These are phyloP conservation scores for Pleurostoma richardsiae DNA, from an alignment of 2,329 filamentous ascomycete species.

Conservation along the genomic window DNA sequence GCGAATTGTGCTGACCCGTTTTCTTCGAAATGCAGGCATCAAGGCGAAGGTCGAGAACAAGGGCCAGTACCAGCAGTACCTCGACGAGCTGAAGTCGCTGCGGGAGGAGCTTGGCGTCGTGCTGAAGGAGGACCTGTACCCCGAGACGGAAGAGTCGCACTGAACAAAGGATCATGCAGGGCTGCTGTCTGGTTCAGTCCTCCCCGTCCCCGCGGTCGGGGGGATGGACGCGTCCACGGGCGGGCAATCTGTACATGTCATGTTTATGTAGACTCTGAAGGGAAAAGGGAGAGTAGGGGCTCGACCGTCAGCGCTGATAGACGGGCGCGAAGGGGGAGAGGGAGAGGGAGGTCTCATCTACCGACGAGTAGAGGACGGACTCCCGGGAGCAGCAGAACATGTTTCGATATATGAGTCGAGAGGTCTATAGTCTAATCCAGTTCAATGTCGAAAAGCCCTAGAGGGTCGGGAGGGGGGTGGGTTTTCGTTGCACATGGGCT, in stretches of 20 bases:
- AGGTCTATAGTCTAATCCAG: too few relatives aligned
- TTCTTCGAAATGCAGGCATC: slow-evolving; percentile 62
- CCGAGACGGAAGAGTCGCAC: slow-evolving; percentile 47
- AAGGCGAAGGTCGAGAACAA: slow-evolving; percentile 99
- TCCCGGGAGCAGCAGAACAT: too few relatives aligned
- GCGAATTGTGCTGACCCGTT: neutral
- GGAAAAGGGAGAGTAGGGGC: too few relatives aligned
- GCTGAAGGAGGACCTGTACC: slow-evolving; percentile 91
- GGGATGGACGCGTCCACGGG: neutral
- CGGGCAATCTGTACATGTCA: neutral
- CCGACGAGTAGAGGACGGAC: too few relatives aligned
- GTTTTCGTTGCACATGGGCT: too few relatives aligned
- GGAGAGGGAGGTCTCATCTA: too few relatives aligned
- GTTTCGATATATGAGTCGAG: too few relatives aligned
- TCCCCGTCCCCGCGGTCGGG: too few relatives aligned
- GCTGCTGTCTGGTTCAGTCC: neutral
- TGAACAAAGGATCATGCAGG: slow-evolving; percentile 2
- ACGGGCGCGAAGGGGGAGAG: too few relatives aligned
- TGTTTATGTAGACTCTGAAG: neutral
- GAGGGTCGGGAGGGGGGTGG: too few relatives aligned
- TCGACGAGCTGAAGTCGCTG: slow-evolving; percentile 86
- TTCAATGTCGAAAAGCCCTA: too few relatives aligned
- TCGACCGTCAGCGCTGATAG: too few relatives aligned
- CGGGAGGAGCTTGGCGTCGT: slow-evolving; percentile 89
- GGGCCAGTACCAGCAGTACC: slow-evolving; percentile 93